Evolutionary conservation across 768 basidiomycete species (phyloP).

Genomic region (Pseudohyphozyma bogoriensis): DNA sequence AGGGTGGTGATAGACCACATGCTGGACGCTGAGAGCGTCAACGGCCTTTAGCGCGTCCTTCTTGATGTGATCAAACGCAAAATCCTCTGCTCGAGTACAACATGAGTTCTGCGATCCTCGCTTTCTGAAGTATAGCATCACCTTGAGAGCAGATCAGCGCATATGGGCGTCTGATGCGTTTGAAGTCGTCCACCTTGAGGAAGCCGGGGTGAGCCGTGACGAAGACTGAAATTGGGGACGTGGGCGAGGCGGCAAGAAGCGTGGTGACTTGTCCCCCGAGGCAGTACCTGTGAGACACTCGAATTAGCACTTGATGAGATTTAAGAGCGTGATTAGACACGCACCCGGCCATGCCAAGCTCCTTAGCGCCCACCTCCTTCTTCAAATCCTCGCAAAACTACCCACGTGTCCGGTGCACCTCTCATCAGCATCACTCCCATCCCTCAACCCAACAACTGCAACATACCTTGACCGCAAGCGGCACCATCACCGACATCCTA

Average conservation of each 20-base stretch:
- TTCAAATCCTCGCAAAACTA: background rate
- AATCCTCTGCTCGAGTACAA: background rate
- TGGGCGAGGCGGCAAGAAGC: background rate
- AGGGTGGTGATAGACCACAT: background rate
- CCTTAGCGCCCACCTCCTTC: background rate
- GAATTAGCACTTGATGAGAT: no score
- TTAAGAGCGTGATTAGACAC: background rate
- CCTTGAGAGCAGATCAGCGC: background rate
- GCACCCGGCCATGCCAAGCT: constrained; percentile 1
- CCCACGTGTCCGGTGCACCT: no score
- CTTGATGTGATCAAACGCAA: background rate
- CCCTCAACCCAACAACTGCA: no score
- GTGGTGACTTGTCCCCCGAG: background rate
- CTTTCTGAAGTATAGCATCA: background rate
- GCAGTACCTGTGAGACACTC: constrained; percentile 7
- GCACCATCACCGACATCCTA: no score
- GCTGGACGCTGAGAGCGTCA: background rate
- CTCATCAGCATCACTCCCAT: no score
- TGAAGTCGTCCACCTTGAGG: background rate
- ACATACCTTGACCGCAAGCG: no score
- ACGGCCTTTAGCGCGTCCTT: background rate
- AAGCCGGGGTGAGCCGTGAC: background rate
- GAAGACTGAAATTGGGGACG: background rate
- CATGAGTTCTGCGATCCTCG: background rate
- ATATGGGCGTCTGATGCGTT: background rate